Evolutionary conservation across 441 rosid genomes (phyloP).

Genomic region (Breynia disticha): DNA sequence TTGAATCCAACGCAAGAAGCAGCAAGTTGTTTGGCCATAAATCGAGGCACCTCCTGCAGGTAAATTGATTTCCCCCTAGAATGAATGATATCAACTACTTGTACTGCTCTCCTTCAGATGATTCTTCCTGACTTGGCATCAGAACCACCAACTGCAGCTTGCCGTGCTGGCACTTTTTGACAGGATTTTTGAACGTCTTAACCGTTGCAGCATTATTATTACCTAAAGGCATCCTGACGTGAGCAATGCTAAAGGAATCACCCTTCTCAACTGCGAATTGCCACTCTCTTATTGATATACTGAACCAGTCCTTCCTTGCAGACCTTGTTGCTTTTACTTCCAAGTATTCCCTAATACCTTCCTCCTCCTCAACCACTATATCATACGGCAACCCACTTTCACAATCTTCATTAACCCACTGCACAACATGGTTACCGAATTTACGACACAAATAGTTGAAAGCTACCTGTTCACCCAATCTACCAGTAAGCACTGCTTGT

Average conservation of each 20-base stretch:
- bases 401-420: slow-evolving; percentile 61
- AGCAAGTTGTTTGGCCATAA: too few species aligned
- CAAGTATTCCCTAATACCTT: slow-evolving; percentile 36
- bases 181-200: slow-evolving; percentile 46
- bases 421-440: slow-evolving; percentile 35
- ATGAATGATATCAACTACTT: too few species aligned
- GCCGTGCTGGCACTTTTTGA: slow-evolving; percentile 61
- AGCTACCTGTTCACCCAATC: slow-evolving; percentile 71
- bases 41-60: too few species aligned
- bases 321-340: slow-evolving; percentile 88
- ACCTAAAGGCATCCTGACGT: slow-evolving; percentile 43
- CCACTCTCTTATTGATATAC: slow-evolving; percentile 74
- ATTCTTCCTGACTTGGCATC: slow-evolving; percentile 48
- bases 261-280: slow-evolving; percentile 69
- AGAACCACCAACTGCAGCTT: slow-evolving; percentile 55
- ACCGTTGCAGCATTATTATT: slow-evolving; percentile 46
- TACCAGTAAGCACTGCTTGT: slow-evolving; percentile 56
- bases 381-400: slow-evolving; percentile 89
- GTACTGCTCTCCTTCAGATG: slow-evolving; percentile 1
- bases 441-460: slow-evolving; percentile 44
- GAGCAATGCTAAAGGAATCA: slow-evolving; percentile 55
- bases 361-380: slow-evolving; percentile 44
- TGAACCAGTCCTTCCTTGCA: slow-evolving; percentile 69
- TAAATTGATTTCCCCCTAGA: too few species aligned
- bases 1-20: too few species aligned